Conservation (phyloP, 1,284 basidiomycete species). For the Cryptococcus wingfieldii region DNA sequence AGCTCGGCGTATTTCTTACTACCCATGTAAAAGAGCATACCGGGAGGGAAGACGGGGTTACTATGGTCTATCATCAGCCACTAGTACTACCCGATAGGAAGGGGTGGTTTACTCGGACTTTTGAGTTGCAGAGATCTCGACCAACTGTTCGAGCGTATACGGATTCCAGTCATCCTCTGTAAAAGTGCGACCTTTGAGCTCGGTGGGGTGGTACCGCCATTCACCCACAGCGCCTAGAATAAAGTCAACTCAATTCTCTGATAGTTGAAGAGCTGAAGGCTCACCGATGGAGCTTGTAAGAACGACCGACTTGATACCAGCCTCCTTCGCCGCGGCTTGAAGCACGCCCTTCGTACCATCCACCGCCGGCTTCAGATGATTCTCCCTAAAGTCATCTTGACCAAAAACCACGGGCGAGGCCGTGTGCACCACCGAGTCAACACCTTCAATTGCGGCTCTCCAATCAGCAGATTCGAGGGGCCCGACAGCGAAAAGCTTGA, state of each 20-base stretch:
- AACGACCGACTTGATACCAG: not conserved
- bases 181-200: constrained; percentile 16
- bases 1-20: not conserved
- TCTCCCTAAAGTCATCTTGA: constrained; percentile 10
- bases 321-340: not conserved
- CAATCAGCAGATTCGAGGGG: constrained; percentile 33
- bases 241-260: not conserved
- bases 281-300: not conserved
- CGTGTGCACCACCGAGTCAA: constrained; percentile 16
- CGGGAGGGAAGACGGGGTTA: not conserved
- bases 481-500: constrained; percentile 19
- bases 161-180: constrained; percentile 43
- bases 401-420: constrained; percentile 21
- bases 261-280: not conserved
- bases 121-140: constrained; percentile 16
- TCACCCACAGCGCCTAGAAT: constrained; percentile 18
- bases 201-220: constrained; percentile 17
- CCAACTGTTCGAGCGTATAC: constrained; percentile 23
- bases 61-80: not conserved
- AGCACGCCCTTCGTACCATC: not conserved
- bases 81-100: not conserved
- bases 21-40: not conserved
- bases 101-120: constrained; percentile 9
- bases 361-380: not conserved
- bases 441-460: constrained; percentile 29